Percentiles rank a stretch among this genome's conserved stretches.
These are phyloP conservation scores for Linanthus parryae DNA, from an alignment of 148 eudicot species.

Conservation along the genomic window DNA sequence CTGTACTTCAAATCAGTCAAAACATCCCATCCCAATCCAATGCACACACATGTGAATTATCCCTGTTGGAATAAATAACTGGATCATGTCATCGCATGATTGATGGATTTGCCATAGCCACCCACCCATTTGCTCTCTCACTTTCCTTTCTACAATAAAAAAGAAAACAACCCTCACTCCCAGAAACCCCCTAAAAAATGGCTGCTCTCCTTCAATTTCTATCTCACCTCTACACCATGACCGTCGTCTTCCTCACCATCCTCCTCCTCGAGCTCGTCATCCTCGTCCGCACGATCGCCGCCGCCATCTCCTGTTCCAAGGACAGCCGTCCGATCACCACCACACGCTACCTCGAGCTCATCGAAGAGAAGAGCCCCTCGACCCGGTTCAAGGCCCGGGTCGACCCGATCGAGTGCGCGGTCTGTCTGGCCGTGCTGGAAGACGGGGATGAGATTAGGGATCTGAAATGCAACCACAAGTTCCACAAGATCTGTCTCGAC, in stretches of 20 bases:
- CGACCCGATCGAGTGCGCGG: constrained; percentile 19
- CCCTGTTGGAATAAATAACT: too few species aligned
- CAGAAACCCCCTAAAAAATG: too few species aligned
- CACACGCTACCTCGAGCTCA: constrained; percentile 21
- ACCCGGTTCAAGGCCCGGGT: not conserved
- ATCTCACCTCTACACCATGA: constrained; percentile 19
- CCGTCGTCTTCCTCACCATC: constrained; percentile 20
- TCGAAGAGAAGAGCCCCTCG: constrained; percentile 27
- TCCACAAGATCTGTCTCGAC: constrained; percentile 38
- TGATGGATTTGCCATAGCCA: too few species aligned
- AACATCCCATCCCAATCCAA: too few species aligned
- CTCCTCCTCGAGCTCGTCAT: constrained; percentile 21
- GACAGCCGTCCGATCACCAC: constrained; percentile 16
- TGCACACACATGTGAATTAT: too few species aligned
- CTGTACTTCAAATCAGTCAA: too few species aligned
- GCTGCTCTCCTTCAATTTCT: constrained; percentile 21
- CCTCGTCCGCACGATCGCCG: constrained; percentile 12
- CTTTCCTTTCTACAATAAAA: too few species aligned
- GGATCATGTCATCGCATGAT: too few species aligned
- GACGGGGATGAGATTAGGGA: constrained; percentile 26
- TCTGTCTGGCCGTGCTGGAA: constrained; percentile 27
- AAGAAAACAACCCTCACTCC: too few species aligned
- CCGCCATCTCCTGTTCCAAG: not conserved
- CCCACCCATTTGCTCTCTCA: too few species aligned
- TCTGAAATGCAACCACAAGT: constrained; percentile 28